phyloP scores from a whole-genome alignment of 345 rosid genomes.

The Gossypium arboreum region DNA sequence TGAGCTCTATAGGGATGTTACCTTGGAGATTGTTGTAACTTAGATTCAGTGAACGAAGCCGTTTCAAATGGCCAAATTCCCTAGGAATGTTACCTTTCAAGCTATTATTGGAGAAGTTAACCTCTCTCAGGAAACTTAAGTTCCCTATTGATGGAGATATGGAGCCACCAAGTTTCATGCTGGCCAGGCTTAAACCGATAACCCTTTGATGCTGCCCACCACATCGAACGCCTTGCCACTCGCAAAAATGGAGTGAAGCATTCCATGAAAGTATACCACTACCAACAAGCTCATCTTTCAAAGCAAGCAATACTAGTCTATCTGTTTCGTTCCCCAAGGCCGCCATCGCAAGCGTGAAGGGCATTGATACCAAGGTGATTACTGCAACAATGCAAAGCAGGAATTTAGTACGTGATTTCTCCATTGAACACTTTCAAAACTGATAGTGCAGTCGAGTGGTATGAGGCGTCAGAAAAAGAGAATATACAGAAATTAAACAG shows the following conservation, averaged over 20 bases:
- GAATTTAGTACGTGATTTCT: too few relatives aligned
- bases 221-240: slow-evolving; percentile 27
- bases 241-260: slow-evolving; percentile 8
- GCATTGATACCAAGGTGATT: neutral
- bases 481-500: too few relatives aligned
- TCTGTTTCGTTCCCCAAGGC: slow-evolving; percentile 7
- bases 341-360: neutral
- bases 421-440: too few relatives aligned
- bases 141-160: neutral
- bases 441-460: too few relatives aligned
- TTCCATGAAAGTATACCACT: too few relatives aligned
- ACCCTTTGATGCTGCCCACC: slow-evolving; percentile 18
- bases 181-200: neutral
- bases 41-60: neutral
- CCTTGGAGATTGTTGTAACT: neutral
- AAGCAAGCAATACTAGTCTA: neutral
- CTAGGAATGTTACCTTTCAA: neutral
- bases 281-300: slow-evolving; percentile 4
- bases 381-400: neutral
- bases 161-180: neutral
- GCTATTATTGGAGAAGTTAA: neutral
- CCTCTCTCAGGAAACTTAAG: neutral
- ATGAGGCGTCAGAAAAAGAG: too few relatives aligned
- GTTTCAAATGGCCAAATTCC: neutral
- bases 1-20: neutral